Base-by-base conservation (phyloP, 306 rosid genomes). In the Fagus crenata region DNA sequence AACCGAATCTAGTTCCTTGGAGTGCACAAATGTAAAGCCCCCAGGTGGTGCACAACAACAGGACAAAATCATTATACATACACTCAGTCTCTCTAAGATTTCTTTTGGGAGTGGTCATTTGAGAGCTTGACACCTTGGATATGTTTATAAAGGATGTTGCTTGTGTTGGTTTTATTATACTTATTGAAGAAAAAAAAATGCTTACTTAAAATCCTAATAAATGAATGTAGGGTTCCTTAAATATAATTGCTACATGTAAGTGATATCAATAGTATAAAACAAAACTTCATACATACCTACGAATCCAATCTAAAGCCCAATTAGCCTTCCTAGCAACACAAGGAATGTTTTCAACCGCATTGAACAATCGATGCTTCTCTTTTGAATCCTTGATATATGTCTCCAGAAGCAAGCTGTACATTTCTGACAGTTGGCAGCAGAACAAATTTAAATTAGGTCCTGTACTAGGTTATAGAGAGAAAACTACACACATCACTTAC, bases 401-500 rank as follows among this genome's bases (percentile, higher is more conserved):
- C 88, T 93, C 98, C 84, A 93, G 81, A 67, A 93, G 97, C 82
- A 93, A 84, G 89, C 97, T 93, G 84, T 93, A 93, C 98, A 91
- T 91, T 86, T 89, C 98, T 93, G 93, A 82, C 51, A 73, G 31
- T 15, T 69, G 53, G 72, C 74, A 75, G 67, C 41, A 53, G 80
- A 89, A 72, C 49, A 83, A 7, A 56, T 56, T 13, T 73, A 28
- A 37, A 64, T 76, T 77, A 87, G 85, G 81, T 35, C 63, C 39
- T 37, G 49, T 36, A 75, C 53, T 36, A 71, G 13, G 72, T 65
- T 56, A 77, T 60, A 51, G 81, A 73, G 77, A 61, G 72, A 70
- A 28, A 63, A 59, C 49, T 73, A 42, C 46, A 71, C 65, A 40
- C 43, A 63, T 43, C 73, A 40, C 76, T 39, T 42, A 72, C 56